Base-by-base conservation (phyloP, 2,329 filamentous ascomycete genomes). In the Aquanectria penicillioides region DNA sequence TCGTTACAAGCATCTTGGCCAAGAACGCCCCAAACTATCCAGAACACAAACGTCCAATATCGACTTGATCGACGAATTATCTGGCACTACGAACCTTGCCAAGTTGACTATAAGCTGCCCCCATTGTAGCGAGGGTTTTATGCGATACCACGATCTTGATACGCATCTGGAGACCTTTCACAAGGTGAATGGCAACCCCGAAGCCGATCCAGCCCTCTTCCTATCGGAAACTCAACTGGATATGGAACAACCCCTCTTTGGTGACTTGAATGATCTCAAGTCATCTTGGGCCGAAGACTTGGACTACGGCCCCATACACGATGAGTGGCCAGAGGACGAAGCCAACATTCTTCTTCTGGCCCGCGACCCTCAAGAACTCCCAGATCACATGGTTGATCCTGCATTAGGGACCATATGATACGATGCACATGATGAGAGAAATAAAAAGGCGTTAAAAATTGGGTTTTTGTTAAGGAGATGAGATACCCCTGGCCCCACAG, bases 1-100 rank as follows among this genome's bases (percentile, higher is more conserved):
- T 38, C 88, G 92, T 17, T 93, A 90, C 43, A 85, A 92, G 18
- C 94, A 98, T 73, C 80, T 97, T 22, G 87, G 88, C n/a, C 70
- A 76, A 13, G 76, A 80, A 53, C 80, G 84, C 11, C 81, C 81
- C 28, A 67, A 69, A 56, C 57, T 72, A 34, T 70, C 64, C 49
- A 64, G 65, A 53, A 50, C 65, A 33, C 54, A 61, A 38, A 37
- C 44, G 13, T 36, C 62, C 8, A 33, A 67, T 9, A 53, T 65
- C 2, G 74, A 76, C 41, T 63, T 80, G 11, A 69, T 84, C 18
- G 77, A 81, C 23, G 76, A 79, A 38, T 65, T 84, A 9, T 75
- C 78, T 1, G 81, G 81, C 12, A 72, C 76, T 5, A 63, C 75
- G 11, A 75, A 73, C 34, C 75, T 75, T 26, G 74, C 74, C 17